Conservation (phyloP, 1,284 basidiomycete species). For the Neonothopanus nambi region DNA sequence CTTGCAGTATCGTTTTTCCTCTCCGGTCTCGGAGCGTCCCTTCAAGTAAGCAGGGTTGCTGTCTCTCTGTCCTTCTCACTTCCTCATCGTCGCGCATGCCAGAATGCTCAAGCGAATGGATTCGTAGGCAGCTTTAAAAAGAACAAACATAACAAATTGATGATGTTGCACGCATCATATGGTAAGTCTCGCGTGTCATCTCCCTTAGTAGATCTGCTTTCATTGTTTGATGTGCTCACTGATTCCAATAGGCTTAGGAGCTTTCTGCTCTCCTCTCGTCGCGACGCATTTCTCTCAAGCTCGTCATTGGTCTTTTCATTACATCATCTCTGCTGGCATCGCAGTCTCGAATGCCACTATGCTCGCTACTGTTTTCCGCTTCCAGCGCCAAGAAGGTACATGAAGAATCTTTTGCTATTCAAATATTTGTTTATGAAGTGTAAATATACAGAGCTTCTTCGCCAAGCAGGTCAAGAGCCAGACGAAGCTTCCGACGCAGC, state of each 20-base stretch:
- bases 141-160: constrained; percentile 14
- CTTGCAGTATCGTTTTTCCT: constrained; percentile 49
- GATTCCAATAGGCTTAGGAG: constrained; percentile 59
- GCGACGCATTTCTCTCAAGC: constrained; percentile 62
- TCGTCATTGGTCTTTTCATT: constrained; percentile 63
- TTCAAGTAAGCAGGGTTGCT: constrained; percentile 20
- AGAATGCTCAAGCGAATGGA: constrained; percentile 19
- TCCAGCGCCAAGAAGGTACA: constrained; percentile 59
- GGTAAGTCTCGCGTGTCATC: constrained; percentile 1
- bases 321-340: constrained; percentile 58
- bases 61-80: not conserved
- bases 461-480: constrained; percentile 15
- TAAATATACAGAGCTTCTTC: constrained; percentile 11
- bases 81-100: not conserved
- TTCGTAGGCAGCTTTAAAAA: constrained; percentile 12
- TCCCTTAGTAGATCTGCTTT: not conserved
- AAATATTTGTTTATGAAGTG: not conserved
- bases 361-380: constrained; percentile 51
- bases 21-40: constrained; percentile 50
- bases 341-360: constrained; percentile 45
- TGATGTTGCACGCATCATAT: constrained; percentile 18
- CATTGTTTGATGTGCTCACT: not conserved
- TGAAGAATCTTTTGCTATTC: not conserved
- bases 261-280: constrained; percentile 58
- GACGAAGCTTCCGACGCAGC: constrained; percentile 8